Base-by-base conservation (phyloP, 73 alveolate species). In the Paramecium sonneborni region DNA sequence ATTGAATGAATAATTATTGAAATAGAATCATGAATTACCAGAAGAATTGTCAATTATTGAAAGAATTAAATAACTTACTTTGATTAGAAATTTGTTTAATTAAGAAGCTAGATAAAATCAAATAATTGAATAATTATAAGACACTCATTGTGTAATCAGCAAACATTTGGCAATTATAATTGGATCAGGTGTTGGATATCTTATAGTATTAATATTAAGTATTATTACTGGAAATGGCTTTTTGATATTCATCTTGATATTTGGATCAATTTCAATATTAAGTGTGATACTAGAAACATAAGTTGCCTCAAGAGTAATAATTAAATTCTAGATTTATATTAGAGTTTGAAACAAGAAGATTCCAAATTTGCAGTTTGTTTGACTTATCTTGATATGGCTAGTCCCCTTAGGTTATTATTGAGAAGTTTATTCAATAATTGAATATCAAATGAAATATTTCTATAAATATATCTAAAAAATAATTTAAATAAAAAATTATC, bases 231-330 rank as follows among this genome's bases (percentile, higher is more conserved):
- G 84, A 24, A 62, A 62, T 62, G 84, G 21, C 15, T 30, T 32
- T 6, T 62, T 32, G 24, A 62, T 62, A 11, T 30, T 62, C 11
- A 62, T 28, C 26, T 62, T 62, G 84, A 62, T 62, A 23, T 12
- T 62, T 20, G 44, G 84, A 26, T 62, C 84, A 26, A 32, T 62
- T 30, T 62, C 84, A 26, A 30, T 62, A 46, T 14, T 26, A 6
- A 62, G 84, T 62, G 39, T 62, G 21, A 62, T 62, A 12, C 12
- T 62, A 14, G 84, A 62, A 26, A 62, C 84, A 0, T 14, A 32
- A 62, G 84, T 62, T 62, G 84, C 84, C 6, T 26, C 84, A 62
- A 62, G 84, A 62, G 84, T 62, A 62, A n/a, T 62, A 11, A 62
- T 23, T 12, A 23, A 26, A n/a, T 52, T n/a, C 5, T n/a, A 30